A percentile compares a stretch with the other conserved stretches of the same genome.
These are phyloP conservation scores for Diaporthe citriasiana DNA, from an alignment of 2,329 filamentous ascomycete species.

Conservation along the genomic window DNA sequence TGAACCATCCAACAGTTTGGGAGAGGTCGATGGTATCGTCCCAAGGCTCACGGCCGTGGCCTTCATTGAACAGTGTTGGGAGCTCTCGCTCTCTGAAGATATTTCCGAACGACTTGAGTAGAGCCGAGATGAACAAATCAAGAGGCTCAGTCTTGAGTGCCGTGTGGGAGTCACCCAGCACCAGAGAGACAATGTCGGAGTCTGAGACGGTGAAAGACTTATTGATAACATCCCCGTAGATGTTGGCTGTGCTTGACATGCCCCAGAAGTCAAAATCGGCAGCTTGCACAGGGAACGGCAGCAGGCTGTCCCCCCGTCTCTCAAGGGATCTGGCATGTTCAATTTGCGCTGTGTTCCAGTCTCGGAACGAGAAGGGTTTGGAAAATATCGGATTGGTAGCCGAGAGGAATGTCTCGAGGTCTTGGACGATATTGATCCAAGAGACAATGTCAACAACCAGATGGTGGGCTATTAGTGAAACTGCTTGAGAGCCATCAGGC, in stretches of 20 bases:
- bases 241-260: background rate
- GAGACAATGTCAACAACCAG: conserved; percentile 11
- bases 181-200: background rate
- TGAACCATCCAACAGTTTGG: conserved; percentile 8
- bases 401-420: background rate
- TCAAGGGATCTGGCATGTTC: conserved; percentile 7
- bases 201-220: background rate
- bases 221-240: background rate
- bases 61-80: conserved; percentile 11
- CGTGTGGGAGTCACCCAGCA: conserved; percentile 6
- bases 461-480: conserved; percentile 5
- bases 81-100: background rate
- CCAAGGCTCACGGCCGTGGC: conserved; percentile 19
- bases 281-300: conserved; percentile 2
- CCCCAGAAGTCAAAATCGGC: conserved; percentile 16
- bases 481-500: background rate
- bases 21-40: background rate
- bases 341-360: conserved; percentile 1
- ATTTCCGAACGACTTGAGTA: background rate
- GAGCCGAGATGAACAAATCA: conserved; percentile 6
- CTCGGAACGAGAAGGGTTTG: conserved; percentile 7
- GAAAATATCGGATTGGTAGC: background rate
- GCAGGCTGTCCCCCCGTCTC: background rate
- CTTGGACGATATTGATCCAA: conserved; percentile 11
- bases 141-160: conserved; percentile 13